Conservation (phyloP, 2,329 filamentous ascomycete genomes). For the Cladosporium sp. region DNA sequence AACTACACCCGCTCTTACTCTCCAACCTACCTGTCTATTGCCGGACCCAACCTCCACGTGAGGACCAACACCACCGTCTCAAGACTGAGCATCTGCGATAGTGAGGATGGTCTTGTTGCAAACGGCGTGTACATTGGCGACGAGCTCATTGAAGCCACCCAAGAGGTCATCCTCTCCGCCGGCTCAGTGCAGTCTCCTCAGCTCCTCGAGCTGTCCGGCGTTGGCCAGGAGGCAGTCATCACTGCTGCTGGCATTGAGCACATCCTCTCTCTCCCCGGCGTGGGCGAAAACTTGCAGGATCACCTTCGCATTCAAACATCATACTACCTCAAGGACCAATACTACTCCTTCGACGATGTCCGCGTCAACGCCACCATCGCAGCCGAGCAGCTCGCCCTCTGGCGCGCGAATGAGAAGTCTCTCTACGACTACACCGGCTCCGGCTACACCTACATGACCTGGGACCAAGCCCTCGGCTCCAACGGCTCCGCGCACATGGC, state of each 20-base stretch:
- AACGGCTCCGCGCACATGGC: constrained; percentile 31
- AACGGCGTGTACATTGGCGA: constrained; percentile 14
- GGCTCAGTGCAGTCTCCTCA: constrained; percentile 33
- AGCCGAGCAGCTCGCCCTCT: constrained; percentile 42
- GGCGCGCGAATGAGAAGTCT: constrained; percentile 35
- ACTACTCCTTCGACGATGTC: constrained; percentile 37
- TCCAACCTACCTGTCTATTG: constrained; percentile 45
- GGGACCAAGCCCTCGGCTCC: constrained; percentile 40
- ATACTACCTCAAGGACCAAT: constrained; percentile 35
- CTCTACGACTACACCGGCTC: constrained; percentile 44
- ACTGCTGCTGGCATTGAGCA: constrained; percentile 23
- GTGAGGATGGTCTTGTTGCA: not conserved
- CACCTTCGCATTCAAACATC: constrained; percentile 32
- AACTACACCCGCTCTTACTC: constrained; percentile 54
- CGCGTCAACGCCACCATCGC: constrained; percentile 37
- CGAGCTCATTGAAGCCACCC: constrained; percentile 27
- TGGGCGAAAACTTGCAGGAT: constrained; percentile 29
- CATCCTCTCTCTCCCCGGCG: constrained; percentile 23
- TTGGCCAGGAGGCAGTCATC: constrained; percentile 19
- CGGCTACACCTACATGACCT: constrained; percentile 47
- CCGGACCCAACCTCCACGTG: constrained; percentile 45
- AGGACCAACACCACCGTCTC: constrained; percentile 40
- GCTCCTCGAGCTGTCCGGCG: constrained; percentile 33
- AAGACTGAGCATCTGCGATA: constrained; percentile 36
- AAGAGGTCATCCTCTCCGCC: constrained; percentile 32